A percentile compares a stretch with the other conserved stretches of the same genome.
These are phyloP conservation scores for Hippophae gyantsensis DNA, from an alignment of 306 rosid genomes.

Conservation along the genomic window DNA sequence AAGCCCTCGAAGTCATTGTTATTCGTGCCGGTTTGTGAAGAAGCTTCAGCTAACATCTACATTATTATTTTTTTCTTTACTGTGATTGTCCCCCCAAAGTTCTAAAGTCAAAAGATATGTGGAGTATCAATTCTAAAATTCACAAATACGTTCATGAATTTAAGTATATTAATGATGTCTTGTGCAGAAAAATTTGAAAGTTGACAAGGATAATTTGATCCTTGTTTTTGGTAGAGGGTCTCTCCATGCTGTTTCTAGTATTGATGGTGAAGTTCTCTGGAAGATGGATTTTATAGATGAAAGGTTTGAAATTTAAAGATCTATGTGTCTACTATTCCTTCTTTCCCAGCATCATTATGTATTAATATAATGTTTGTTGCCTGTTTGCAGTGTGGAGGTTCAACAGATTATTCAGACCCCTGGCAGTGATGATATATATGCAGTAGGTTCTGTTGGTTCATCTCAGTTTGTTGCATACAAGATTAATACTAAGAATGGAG, in stretches of 20 bases:
- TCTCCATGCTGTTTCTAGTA: conserved; percentile 76
- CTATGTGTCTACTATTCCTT: conserved; percentile 12
- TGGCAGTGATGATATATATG: conserved; percentile 42
- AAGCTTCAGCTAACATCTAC: too few relatives aligned
- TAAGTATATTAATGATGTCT: conserved; percentile 22
- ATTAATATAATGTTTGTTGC: conserved; percentile 28
- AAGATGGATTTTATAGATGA: conserved; percentile 54
- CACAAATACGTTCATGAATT: neutral
- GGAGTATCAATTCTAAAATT: too few relatives aligned
- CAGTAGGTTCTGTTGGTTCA: conserved; percentile 53
- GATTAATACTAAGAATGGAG: conserved; percentile 63
- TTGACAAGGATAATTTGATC: conserved; percentile 62
- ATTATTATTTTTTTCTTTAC: too few relatives aligned
- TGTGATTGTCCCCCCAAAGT: too few relatives aligned
- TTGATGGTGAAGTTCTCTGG: conserved; percentile 81
- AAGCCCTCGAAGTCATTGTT: conserved; percentile 55
- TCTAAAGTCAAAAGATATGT: too few relatives aligned
- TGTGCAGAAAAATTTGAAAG: conserved; percentile 68
- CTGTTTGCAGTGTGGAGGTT: conserved; percentile 70
- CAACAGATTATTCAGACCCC: conserved; percentile 58
- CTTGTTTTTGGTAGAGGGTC: conserved; percentile 61
- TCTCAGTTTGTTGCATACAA: conserved; percentile 52
- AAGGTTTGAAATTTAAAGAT: conserved; percentile 36
- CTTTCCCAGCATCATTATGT: conserved; percentile 9
- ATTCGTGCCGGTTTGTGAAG: conserved; percentile 52